phyloP scores from a whole-genome alignment of 441 rosid species.

The Jatropha multifida region DNA sequence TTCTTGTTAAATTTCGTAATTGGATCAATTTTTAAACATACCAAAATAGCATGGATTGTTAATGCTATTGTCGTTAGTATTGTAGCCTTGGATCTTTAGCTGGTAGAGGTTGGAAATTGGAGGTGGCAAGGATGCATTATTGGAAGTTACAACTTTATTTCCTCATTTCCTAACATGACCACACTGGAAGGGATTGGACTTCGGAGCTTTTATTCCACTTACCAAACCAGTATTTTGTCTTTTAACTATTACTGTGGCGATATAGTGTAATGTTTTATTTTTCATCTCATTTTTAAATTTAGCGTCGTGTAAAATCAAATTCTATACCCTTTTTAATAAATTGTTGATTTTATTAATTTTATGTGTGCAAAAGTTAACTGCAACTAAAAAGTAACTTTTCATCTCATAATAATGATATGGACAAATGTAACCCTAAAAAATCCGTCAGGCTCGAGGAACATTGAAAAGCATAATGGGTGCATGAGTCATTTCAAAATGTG shows the following conservation, averaged over 20 bases:
- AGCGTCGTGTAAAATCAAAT: too few species aligned
- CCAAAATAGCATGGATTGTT: constrained; percentile 1
- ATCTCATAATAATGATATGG: not conserved
- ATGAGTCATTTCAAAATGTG: not conserved
- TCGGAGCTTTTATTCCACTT: too few species aligned
- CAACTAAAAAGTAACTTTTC: too few species aligned
- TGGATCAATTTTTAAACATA: not conserved
- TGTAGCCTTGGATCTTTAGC: not conserved
- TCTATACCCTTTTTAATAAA: too few species aligned
- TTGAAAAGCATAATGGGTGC: not conserved
- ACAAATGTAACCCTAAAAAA: constrained; percentile 1
- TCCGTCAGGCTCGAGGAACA: too few species aligned
- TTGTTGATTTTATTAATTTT: too few species aligned
- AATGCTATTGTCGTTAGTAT: not conserved
- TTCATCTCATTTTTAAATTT: too few species aligned
- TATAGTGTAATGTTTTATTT: too few species aligned
- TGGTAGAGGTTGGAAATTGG: not conserved
- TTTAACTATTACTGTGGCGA: too few species aligned
- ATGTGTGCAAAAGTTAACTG: too few species aligned
- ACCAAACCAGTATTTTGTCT: too few species aligned
- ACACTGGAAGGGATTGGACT: too few species aligned
- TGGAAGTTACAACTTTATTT: not conserved
- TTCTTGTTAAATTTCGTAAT: not conserved
- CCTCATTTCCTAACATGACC: constrained; percentile 6
- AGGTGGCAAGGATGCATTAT: not conserved